A percentile compares a stretch with the other conserved stretches of the same genome.
These are phyloP conservation scores for Ophiostoma fasciatum DNA, from an alignment of 2,329 filamentous ascomycete genomes.

Conservation along the genomic window DNA sequence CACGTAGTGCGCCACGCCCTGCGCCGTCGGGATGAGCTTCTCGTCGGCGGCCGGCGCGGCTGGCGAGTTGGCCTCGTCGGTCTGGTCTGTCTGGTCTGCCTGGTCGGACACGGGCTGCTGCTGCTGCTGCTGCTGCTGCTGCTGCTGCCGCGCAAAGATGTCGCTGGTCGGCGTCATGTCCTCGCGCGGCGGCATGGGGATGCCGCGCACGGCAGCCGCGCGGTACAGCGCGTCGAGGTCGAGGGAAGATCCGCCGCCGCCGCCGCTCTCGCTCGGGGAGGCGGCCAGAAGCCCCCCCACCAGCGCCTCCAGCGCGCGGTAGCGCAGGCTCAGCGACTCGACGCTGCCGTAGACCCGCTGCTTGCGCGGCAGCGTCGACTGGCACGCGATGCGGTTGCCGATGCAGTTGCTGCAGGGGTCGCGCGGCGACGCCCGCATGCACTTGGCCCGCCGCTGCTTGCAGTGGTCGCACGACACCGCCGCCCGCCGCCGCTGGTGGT, in stretches of 20 bases:
- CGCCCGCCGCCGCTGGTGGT: slow-evolving; percentile 28
- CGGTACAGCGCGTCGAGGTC: slow-evolving; percentile 11
- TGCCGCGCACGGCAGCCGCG: slow-evolving; percentile 8
- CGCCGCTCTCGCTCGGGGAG: not conserved
- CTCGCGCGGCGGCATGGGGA: slow-evolving; percentile 10
- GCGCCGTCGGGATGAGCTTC: slow-evolving; percentile 9
- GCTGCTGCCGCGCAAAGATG: slow-evolving; percentile 7
- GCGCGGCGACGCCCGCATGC: slow-evolving; percentile 22
- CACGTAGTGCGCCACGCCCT: slow-evolving; percentile 10
- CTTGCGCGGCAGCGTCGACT: slow-evolving; percentile 28
- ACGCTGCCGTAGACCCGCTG: slow-evolving; percentile 27
- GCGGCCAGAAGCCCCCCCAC: slow-evolving; percentile 24
- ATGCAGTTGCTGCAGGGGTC: slow-evolving; percentile 26
- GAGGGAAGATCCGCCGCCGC: not conserved
- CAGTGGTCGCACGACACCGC: slow-evolving; percentile 31
- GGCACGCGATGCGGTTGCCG: slow-evolving; percentile 24
- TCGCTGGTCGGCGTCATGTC: slow-evolving; percentile 10
- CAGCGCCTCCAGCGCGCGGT: slow-evolving; percentile 26
- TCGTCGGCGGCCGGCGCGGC: slow-evolving; percentile 4
- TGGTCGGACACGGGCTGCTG: too few relatives aligned
- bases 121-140: not conserved
- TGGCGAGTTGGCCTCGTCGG: not conserved
- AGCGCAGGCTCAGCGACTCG: slow-evolving; percentile 24
- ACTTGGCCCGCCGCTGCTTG: slow-evolving; percentile 31
- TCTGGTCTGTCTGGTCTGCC: too few relatives aligned